Evolutionary conservation across 2,329 filamentous ascomycete genomes (phyloP), one percentile per base, ranked within the genome.

Genomic region (Ceratocystis ficicola): DNA sequence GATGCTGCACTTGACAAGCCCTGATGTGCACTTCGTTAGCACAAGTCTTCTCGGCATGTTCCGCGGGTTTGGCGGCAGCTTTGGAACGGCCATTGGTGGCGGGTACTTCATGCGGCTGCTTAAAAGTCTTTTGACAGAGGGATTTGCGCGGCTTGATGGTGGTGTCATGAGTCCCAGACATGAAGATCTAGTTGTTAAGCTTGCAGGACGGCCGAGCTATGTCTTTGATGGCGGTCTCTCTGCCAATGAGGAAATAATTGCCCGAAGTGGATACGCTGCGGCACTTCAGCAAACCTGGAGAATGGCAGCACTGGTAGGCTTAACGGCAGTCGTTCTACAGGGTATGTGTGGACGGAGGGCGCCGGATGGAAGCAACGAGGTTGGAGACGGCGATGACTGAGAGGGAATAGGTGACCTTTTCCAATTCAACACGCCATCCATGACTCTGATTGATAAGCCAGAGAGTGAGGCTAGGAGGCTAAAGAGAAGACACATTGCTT

Each of bases 41-140:
- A 90, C 87, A 0, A 87, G 88, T 12, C 77, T 95, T 52, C 75
- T 93, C 3, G 84, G 86, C 32, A 95, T 89, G 0, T 93, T 93
- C 75, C 82, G 90, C 3, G 88, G 88, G 4, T 92, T 94, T 69
- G 88, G 88, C 0, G 89, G 89, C 15, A 88, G 85, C 63, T 94
- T 95, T 70, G 89, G 90, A 2, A 87, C 86, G 1, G 84, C 89
- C 0, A 87, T 93, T 61, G 88, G 89, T 1, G 89, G 90, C 2
- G 90, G 90, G 0, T 78, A 89, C 64, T 93, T 92, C 72, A 79
- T 81, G 50, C 81, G 88, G 4, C 77, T 83, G 1, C 74, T 93
- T 41, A 77, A 80, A 59, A 74, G 70, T 1, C 76, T 78, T 0
- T 77, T 93, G 1, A 76, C 79, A n/a, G 70, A 74, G 0, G 83